phyloP scores from a whole-genome alignment of 2,329 filamentous ascomycete genomes.

The Fusarium sp. region DNA sequence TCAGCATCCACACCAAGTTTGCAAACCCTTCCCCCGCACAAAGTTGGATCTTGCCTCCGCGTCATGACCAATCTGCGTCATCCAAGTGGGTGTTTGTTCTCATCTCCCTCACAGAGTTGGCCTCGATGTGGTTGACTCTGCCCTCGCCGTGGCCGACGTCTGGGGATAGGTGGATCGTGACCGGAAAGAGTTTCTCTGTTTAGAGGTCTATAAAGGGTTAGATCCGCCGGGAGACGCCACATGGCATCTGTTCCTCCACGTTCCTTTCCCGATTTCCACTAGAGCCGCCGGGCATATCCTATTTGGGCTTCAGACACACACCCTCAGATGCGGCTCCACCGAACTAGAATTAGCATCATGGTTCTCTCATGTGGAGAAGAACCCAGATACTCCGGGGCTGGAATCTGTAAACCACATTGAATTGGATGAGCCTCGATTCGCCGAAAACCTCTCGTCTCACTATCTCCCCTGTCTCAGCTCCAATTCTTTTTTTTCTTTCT shows the following conservation, averaged over 20 bases:
- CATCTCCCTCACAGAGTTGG: constrained; percentile 32
- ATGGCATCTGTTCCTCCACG: neutral
- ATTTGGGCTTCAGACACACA: neutral
- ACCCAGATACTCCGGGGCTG: constrained; percentile 15
- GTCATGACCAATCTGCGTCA: constrained; percentile 40
- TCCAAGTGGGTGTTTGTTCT: constrained; percentile 32
- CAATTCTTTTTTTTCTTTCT: constrained; percentile 23
- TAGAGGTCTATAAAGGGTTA: constrained; percentile 28
- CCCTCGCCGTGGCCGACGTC: constrained; percentile 29
- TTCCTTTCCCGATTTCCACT: neutral
- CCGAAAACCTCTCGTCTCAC: neutral
- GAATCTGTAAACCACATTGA: constrained; percentile 25
- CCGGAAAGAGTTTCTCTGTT: constrained; percentile 39
- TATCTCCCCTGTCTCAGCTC: neutral
- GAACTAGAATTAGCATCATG: constrained; percentile 34
- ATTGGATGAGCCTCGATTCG: constrained; percentile 29
- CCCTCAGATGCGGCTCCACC: neutral
- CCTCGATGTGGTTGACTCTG: constrained; percentile 25
- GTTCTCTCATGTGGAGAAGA: constrained; percentile 25
- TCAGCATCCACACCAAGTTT: constrained; percentile 16
- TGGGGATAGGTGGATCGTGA: constrained; percentile 32
- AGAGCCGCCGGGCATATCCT: constrained; percentile 36
- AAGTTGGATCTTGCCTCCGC: constrained; percentile 12
- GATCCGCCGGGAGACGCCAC: constrained; percentile 31
- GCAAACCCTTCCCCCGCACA: constrained; percentile 33